A percentile compares a stretch with the other conserved stretches of the same genome.
phyloP scores from a whole-genome alignment of 129 eudicot genomes.

The Gnaphalium uliginosum region DNA sequence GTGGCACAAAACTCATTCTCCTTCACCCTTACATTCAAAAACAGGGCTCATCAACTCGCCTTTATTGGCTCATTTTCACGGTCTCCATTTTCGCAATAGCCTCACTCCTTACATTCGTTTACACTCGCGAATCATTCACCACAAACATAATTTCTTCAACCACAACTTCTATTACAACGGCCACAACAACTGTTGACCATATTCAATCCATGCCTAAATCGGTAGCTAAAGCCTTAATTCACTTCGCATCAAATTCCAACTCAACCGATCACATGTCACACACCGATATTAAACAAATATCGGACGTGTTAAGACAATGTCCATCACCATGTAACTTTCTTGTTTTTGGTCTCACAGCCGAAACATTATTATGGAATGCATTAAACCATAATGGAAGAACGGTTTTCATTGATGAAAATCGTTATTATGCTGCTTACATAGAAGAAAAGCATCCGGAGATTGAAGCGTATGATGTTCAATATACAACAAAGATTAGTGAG shows the following conservation, averaged over 20 bases:
- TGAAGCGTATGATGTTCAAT: constrained; percentile 87
- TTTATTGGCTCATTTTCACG: constrained; percentile 64
- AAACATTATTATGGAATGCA: constrained; percentile 82
- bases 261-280: constrained; percentile 61
- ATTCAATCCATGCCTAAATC: constrained; percentile 48
- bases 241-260: constrained; percentile 71
- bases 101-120: constrained; percentile 70
- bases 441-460: constrained; percentile 82
- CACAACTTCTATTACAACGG: not conserved
- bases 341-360: constrained; percentile 81
- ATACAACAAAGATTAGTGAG: constrained; percentile 68
- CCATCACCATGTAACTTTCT: constrained; percentile 70
- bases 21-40: constrained; percentile 94
- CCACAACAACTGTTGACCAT: constrained; percentile 26
- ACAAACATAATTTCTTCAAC: constrained; percentile 29
- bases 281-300: constrained; percentile 67
- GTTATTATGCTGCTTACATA: constrained; percentile 82
- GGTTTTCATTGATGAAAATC: constrained; percentile 81
- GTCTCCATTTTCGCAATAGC: constrained; percentile 65
- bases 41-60: constrained; percentile 69
- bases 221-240: constrained; percentile 60
- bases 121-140: constrained; percentile 63
- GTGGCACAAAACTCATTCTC: constrained; percentile 77
- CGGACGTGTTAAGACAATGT: constrained; percentile 71
- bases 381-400: constrained; percentile 72